phyloP scores from a whole-genome alignment of 2,329 filamentous ascomycete species.

The Fusarium armeniacum region DNA sequence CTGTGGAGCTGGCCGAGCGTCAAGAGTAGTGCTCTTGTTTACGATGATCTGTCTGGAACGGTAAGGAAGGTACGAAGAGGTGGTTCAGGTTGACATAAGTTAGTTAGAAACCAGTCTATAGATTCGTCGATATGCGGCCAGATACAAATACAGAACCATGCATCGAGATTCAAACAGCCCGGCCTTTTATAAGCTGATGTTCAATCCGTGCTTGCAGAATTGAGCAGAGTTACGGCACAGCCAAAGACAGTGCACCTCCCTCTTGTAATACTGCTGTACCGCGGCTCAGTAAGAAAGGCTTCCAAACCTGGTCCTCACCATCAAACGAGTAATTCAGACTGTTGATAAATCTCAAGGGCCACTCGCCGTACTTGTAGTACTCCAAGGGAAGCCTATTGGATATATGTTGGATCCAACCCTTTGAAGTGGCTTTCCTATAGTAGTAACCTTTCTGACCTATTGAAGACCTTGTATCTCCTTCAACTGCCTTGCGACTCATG shows the following conservation, averaged over 20 bases:
- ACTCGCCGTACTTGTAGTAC: constrained; percentile 54
- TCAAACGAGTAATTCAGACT: constrained; percentile 45
- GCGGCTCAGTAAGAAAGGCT: constrained; percentile 39
- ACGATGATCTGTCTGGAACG: not conserved
- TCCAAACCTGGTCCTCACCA: constrained; percentile 43
- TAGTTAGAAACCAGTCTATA: no score
- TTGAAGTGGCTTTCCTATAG: constrained; percentile 49
- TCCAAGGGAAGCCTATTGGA: constrained; percentile 51
- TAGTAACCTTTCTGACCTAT: constrained; percentile 34
- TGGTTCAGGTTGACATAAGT: no score
- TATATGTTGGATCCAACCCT: constrained; percentile 58
- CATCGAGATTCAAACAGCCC: not conserved
- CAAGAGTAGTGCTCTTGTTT: constrained; percentile 3
- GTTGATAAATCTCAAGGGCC: constrained; percentile 50
- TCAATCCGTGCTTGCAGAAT: not conserved
- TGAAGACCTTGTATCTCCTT: constrained; percentile 10
- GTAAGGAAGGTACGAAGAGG: no score
- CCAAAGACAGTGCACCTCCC: constrained; percentile 2
- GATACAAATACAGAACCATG: no score
- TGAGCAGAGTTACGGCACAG: constrained; percentile 5
- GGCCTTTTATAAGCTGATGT: not conserved
- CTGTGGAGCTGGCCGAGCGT: constrained; percentile 26
- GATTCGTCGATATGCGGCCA: no score
- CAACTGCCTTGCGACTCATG: constrained; percentile 45
- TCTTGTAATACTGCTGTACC: constrained; percentile 28